phyloP scores from a whole-genome alignment of 495 filamentous ascomycete genomes.

The Trichoderma virens region DNA sequence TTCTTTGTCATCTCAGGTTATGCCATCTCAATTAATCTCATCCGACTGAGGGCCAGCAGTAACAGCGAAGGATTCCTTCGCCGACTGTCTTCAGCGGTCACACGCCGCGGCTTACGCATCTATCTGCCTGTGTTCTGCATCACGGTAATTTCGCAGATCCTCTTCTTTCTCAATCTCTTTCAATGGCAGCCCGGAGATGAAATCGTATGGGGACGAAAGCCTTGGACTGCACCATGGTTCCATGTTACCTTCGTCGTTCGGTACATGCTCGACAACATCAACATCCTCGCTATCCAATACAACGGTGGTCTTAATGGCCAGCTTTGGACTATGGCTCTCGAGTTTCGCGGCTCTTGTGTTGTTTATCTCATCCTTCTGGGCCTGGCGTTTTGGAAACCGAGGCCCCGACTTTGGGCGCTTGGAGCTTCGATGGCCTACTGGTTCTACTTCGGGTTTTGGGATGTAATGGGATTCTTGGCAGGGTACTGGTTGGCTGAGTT shows the following conservation, averaged over 20 bases:
- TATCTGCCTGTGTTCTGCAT: not conserved
- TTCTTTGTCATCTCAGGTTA: constrained; percentile 59
- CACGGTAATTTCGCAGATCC: not conserved
- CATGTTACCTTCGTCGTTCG: not conserved
- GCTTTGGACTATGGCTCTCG: constrained; percentile 6
- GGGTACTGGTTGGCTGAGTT: constrained; percentile 5
- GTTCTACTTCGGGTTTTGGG: constrained; percentile 5
- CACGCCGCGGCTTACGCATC: constrained; percentile 2
- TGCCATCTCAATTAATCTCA: constrained; percentile 27
- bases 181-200: not conserved
- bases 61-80: not conserved
- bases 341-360: constrained; percentile 1
- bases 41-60: not conserved
- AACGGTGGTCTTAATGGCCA: constrained; percentile 1
- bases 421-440: constrained; percentile 3
- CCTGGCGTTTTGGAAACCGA: constrained; percentile 5
- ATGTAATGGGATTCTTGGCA: not conserved
- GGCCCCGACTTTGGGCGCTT: constrained; percentile 1
- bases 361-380: not conserved
- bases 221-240: not conserved
- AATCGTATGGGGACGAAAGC: not conserved
- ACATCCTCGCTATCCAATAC: constrained; percentile 8
- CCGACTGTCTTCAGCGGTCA: not conserved
- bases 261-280: constrained; percentile 9
- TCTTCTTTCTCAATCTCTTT: constrained; percentile 1